A percentile compares a stretch with the other conserved stretches of the same genome.
These are phyloP conservation scores for Psilocybe cubensis DNA, from an alignment of 768 basidiomycete genomes.

Conservation along the genomic window DNA sequence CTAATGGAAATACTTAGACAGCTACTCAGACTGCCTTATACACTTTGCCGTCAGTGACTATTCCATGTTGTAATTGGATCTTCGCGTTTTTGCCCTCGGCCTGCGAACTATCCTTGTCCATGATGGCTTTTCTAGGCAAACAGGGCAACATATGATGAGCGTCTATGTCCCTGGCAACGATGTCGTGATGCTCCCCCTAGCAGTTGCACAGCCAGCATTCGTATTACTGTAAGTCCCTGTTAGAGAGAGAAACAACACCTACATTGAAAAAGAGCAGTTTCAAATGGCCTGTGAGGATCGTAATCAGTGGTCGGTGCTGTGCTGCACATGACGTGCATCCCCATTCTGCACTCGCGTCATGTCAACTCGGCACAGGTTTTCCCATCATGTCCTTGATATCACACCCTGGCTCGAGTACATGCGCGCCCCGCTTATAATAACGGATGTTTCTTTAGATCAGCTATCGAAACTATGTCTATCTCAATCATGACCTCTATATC, in stretches of 20 bases:
- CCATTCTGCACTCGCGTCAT: background rate
- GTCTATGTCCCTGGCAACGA: background rate
- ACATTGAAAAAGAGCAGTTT: background rate
- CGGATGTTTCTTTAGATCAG: background rate
- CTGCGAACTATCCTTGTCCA: too few relatives aligned
- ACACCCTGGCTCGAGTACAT: background rate
- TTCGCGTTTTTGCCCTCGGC: too few relatives aligned
- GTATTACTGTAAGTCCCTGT: background rate
- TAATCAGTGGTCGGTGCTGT: background rate
- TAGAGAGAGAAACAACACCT: background rate
- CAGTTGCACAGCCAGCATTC: background rate
- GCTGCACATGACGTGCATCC: constrained; percentile 4
- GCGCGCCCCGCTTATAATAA: constrained; percentile 1
- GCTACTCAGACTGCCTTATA: too few relatives aligned
- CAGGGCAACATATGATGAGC: background rate
- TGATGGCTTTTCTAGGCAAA: background rate
- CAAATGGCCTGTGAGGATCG: background rate
- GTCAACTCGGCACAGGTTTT: constrained; percentile 2
- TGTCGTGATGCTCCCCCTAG: background rate
- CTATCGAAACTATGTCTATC: constrained; percentile 22
- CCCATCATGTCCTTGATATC: background rate
- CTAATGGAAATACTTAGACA: background rate
- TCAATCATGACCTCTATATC: constrained; percentile 25
- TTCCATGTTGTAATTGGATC: too few relatives aligned
- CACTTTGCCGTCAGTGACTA: too few relatives aligned